A percentile compares a stretch with the other conserved stretches of the same genome.
These are phyloP conservation scores for Brachypodium distachyon DNA, from an alignment of 202 grass and related monocot species.

Conservation along the genomic window DNA sequence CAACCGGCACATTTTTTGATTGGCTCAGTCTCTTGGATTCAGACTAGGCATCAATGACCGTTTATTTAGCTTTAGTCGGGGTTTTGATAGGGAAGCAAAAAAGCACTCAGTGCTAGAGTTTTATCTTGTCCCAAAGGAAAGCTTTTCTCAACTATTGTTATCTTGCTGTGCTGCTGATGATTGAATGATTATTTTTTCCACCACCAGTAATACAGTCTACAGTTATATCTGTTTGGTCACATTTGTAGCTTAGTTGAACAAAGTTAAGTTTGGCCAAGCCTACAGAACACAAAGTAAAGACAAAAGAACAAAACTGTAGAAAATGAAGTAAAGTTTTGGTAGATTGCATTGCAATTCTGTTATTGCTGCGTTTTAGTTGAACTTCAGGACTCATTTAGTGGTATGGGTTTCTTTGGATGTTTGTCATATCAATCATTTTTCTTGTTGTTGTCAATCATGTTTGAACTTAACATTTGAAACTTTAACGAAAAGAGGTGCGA, in stretches of 20 bases:
- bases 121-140: not conserved
- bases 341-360: too few relatives aligned
- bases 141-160: not conserved
- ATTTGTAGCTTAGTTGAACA: not conserved
- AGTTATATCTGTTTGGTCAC: not conserved
- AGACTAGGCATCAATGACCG: not conserved
- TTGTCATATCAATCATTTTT: not conserved
- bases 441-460: not conserved
- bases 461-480: not conserved
- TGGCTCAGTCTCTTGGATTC: not conserved
- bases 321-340: too few relatives aligned
- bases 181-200: not conserved
- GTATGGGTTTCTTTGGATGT: not conserved
- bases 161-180: not conserved
- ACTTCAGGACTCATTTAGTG: not conserved
- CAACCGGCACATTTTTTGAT: not conserved
- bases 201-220: not conserved
- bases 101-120: not conserved
- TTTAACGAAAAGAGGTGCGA: not conserved
- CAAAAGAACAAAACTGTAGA: too few relatives aligned
- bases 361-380: not conserved
- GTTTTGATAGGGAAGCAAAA: not conserved
- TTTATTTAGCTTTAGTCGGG: not conserved
- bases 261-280: not conserved
- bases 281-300: too few relatives aligned